A percentile compares a stretch with the other conserved stretches of the same genome.
Conservation (phyloP, 164 flowering plant species). For the Chimonanthus salicifolius region DNA sequence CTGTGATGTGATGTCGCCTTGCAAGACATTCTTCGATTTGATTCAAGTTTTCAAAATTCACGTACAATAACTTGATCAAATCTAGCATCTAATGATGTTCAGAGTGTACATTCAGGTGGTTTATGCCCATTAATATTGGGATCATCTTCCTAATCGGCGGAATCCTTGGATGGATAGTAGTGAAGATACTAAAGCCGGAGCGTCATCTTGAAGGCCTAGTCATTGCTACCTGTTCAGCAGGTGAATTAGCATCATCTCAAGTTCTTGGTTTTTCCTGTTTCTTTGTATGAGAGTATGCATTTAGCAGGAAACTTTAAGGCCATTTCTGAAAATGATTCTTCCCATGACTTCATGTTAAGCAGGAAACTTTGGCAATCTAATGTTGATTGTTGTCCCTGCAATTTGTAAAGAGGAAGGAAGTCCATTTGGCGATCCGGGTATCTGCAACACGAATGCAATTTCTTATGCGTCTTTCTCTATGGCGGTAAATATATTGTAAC, state of each 20-base stretch:
- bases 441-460: conserved; percentile 52
- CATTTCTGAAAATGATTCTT: too few relatives aligned
- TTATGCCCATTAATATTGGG: conserved; percentile 87
- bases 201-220: conserved; percentile 67
- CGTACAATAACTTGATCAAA: not conserved
- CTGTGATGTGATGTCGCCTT: not conserved
- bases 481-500: conserved; percentile 50
- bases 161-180: conserved; percentile 74
- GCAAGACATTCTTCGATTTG: too few relatives aligned
- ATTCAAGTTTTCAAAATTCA: not conserved
- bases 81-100: not conserved
- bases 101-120: conserved; percentile 78
- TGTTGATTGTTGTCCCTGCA: conserved; percentile 81
- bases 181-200: conserved; percentile 63
- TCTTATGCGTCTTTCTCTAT: conserved; percentile 93
- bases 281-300: not conserved
- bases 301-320: not conserved
- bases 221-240: conserved; percentile 80
- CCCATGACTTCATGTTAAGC: conserved; percentile 4
- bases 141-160: conserved; percentile 70
- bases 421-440: conserved; percentile 47
- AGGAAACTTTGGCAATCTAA: conserved; percentile 88
- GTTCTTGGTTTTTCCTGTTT: not conserved
- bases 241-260: conserved; percentile 20
- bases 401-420: conserved; percentile 66